These are phyloP conservation scores for Aegle marmelos DNA, from an alignment of 345 rosid genomes.

Conservation along the genomic window DNA sequence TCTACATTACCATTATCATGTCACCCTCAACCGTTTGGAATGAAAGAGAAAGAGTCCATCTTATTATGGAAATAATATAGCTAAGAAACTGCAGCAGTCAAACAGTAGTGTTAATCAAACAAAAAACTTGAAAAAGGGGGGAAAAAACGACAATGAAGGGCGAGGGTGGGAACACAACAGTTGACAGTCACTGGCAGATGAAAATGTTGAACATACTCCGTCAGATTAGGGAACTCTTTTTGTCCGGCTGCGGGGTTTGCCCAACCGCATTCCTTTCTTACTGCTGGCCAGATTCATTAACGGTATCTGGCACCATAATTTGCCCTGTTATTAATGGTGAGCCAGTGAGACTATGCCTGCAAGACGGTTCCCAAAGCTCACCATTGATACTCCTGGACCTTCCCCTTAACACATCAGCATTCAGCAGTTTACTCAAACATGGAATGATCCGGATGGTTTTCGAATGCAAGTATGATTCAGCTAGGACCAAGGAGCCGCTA, in stretches of 20 bases:
- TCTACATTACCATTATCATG: conserved; percentile 1
- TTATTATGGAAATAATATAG: neutral
- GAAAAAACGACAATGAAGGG: neutral
- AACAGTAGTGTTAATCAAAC: neutral
- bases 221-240: neutral
- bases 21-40: neutral
- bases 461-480: neutral
- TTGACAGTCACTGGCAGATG: neutral
- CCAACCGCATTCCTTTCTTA: conserved; percentile 1
- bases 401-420: conserved; percentile 11
- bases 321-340: conserved; percentile 11
- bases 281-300: neutral
- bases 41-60: neutral
- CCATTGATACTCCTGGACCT: conserved; percentile 8
- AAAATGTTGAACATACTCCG: conserved; percentile 3
- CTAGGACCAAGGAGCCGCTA: neutral
- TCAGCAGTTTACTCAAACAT: neutral
- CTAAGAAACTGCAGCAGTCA: neutral
- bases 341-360: conserved; percentile 14
- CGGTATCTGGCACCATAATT: conserved; percentile 18
- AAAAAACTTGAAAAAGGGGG: neutral
- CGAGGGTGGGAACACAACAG: neutral
- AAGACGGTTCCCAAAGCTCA: neutral
- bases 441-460: conserved; percentile 13
- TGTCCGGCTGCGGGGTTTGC: conserved; percentile 1